Percentiles rank a stretch among this genome's conserved stretches.
Conservation (phyloP, 768 basidiomycete species). For the Imleria badia region DNA sequence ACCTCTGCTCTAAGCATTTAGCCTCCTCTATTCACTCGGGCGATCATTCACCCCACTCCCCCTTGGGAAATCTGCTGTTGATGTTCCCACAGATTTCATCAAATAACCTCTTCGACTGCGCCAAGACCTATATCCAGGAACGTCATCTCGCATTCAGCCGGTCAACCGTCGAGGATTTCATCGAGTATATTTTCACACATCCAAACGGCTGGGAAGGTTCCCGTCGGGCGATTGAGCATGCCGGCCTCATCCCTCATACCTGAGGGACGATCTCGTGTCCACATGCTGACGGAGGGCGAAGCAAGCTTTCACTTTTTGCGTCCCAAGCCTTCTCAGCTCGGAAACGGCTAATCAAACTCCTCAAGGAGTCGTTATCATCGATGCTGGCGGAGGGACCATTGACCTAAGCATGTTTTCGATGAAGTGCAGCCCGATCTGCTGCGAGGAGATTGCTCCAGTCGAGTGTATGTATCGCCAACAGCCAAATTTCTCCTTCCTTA, state of each 20-base stretch:
- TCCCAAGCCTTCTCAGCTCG: slow-evolving; percentile 36
- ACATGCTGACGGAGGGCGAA: slow-evolving; percentile 5
- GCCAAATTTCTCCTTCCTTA: not conserved
- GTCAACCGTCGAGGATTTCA: slow-evolving; percentile 11
- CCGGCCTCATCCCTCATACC: slow-evolving; percentile 19
- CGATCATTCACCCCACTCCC: slow-evolving; percentile 32
- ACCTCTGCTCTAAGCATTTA: slow-evolving; percentile 15
- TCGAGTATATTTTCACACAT: slow-evolving; percentile 23
- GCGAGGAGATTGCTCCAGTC: slow-evolving; percentile 35
- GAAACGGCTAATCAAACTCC: slow-evolving; percentile 5
- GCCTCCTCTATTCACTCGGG: slow-evolving; percentile 19
- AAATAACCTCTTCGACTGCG: slow-evolving; percentile 3
- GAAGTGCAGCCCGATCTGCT: slow-evolving; percentile 17
- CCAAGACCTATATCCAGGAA: slow-evolving; percentile 11
- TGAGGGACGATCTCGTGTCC: slow-evolving; percentile 14
- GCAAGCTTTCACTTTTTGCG: slow-evolving; percentile 34
- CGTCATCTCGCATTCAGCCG: slow-evolving; percentile 16
- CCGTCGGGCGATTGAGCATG: slow-evolving; percentile 17
- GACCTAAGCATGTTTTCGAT: slow-evolving; percentile 38
- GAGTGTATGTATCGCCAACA: slow-evolving; percentile 17
- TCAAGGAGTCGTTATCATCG: slow-evolving; percentile 34
- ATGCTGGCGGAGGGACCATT: slow-evolving; percentile 20
- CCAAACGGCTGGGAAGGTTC: slow-evolving; percentile 29
- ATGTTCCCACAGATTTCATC: not conserved
- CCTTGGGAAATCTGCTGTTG: not conserved